Conservation (phyloP, 2,329 filamentous ascomycete genomes). For the Paramyrothecium sp. region DNA sequence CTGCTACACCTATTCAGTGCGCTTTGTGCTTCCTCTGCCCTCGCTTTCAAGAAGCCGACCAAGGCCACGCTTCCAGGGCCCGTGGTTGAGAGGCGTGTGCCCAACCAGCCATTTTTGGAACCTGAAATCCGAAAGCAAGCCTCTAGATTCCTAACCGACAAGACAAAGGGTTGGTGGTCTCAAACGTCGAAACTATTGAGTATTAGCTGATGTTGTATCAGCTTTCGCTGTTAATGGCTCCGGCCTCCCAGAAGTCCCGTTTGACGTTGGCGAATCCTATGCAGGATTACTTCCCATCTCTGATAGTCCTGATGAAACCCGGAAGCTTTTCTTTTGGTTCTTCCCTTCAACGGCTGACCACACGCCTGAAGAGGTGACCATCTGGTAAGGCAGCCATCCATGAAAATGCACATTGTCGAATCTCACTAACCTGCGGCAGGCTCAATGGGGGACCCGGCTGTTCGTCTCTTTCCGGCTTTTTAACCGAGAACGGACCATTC, state of each 20-base stretch:
- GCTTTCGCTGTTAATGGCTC: conserved; percentile 64
- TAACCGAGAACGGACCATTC: conserved; percentile 78
- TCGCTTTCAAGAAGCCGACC: background rate
- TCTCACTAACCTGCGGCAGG: background rate
- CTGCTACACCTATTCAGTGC: background rate
- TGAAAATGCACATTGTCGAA: background rate
- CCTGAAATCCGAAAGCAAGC: background rate
- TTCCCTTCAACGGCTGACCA: conserved; percentile 54
- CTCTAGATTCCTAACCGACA: conserved; percentile 11
- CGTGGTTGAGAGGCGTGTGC: background rate
- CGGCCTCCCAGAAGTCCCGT: conserved; percentile 65
- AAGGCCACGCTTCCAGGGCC: background rate
- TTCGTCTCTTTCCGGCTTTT: conserved; percentile 63
- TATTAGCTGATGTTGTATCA: conserved; percentile 20
- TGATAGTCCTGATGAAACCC: conserved; percentile 42
- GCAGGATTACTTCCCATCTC: conserved; percentile 62
- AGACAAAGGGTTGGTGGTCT: conserved; percentile 14
- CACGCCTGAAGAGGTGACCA: conserved; percentile 56
- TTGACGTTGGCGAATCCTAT: conserved; percentile 66
- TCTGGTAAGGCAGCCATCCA: conserved; percentile 41
- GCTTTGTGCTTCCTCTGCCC: background rate
- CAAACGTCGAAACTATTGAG: background rate
- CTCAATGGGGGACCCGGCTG: conserved; percentile 42
- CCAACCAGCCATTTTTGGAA: background rate
- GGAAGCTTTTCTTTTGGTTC: conserved; percentile 66